A percentile compares a stretch with the other conserved stretches of the same genome.
Evolutionary conservation across 352 stramenopile species (phyloP).

Genomic region (Pythium vanterpoolii): DNA sequence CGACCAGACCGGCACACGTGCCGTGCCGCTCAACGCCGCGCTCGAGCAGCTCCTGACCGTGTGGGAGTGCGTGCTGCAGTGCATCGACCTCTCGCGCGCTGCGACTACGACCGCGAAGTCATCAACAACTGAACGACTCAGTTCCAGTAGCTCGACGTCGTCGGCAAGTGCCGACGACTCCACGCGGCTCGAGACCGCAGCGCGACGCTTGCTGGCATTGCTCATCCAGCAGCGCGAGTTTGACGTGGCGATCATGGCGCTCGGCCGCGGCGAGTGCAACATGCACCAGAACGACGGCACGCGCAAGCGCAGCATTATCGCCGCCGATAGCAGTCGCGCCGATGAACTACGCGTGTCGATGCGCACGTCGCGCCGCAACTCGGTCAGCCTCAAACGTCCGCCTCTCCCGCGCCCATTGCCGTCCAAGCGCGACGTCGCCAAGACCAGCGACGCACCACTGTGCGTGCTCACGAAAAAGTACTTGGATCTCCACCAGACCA

Average conservation of each 20-base stretch:
- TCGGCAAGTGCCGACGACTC: conserved; percentile 25
- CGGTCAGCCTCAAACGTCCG: conserved; percentile 10
- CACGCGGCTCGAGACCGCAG: conserved; percentile 32
- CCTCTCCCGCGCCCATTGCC: conserved; percentile 13
- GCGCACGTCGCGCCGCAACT: conserved; percentile 28
- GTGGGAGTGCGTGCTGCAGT: conserved; percentile 55
- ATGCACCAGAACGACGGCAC: conserved; percentile 26
- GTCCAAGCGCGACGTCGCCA: conserved; percentile 23
- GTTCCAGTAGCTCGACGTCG: conserved; percentile 14
- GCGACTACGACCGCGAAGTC: background rate
- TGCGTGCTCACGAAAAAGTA: conserved; percentile 52
- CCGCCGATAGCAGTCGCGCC: conserved; percentile 5
- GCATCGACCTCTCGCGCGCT: conserved; percentile 28
- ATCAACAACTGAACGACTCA: conserved; percentile 11
- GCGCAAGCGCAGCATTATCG: conserved; percentile 17
- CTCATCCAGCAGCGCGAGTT: conserved; percentile 54
- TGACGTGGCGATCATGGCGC: conserved; percentile 49
- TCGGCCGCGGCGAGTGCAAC: conserved; percentile 48
- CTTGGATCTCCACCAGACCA: conserved; percentile 59
- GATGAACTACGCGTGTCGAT: conserved; percentile 16
- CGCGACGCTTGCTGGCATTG: conserved; percentile 33
- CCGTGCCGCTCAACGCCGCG: conserved; percentile 33
- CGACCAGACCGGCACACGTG: conserved; percentile 10
- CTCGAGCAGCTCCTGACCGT: conserved; percentile 47
- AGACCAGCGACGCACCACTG: conserved; percentile 24